Base-by-base conservation (phyloP, 345 rosid species). In the Euphorbia lathyris region DNA sequence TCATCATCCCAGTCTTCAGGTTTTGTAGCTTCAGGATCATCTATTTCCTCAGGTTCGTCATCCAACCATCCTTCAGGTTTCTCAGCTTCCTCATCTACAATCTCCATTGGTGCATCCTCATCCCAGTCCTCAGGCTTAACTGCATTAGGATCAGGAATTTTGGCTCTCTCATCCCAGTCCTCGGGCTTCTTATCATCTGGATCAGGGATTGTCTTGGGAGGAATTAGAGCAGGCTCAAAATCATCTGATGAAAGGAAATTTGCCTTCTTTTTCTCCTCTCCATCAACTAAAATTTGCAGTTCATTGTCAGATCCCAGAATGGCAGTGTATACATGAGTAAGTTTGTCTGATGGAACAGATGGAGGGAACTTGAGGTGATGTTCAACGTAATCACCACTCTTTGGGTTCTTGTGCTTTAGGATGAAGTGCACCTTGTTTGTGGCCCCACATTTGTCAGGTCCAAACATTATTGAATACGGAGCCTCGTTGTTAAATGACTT, bases 1-100 rank as follows among this genome's bases (percentile, higher is more conserved):
- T 91, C 97, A 9, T 91, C 97, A 82, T 91, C 95, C 97, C 97
- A 88, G 74, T 91, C 97, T 72, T 91, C 95, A 8, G 97, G 97
- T 65, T 91, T 91, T 43, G 91, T 68, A 5, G 97, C 97, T 22
- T 91, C 97, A 3, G 95, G 95, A 74, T 91, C 97, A 29, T 91
- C 92, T 7, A 91, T 76, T 74, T 91, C 97, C 80, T 91, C 97
- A 66, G 97, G 91, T 79, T 91, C 95, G 58, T 91, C 95, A 63
- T 89, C 95, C 59, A 91, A 78, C 97, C 95, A 91, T 63, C 97
- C 97, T 74, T 89, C 91, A 3, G 97, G 97, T 85, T 91, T 89
- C 81, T 74, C 88, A 67, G 97, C 97, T 4, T 91, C 95, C 73
- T 77, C 88, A 68, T 91, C 97, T 75, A 63, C 87, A 51, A 91